These are phyloP conservation scores for Elsinoe perseae DNA, from an alignment of 2,329 filamentous ascomycete species.

Conservation along the genomic window DNA sequence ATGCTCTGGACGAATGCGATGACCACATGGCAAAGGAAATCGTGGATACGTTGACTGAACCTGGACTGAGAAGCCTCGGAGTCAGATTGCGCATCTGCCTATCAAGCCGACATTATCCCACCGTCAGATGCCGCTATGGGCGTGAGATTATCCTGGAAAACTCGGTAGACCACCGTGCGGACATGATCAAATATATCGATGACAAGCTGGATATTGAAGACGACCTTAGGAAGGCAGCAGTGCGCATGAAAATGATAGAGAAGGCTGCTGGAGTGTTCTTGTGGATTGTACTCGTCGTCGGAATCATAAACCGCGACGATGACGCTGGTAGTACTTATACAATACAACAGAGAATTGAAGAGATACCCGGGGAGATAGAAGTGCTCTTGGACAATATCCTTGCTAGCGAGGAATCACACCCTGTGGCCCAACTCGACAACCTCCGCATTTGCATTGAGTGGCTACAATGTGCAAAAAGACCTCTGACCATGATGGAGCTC, in stretches of 20 bases:
- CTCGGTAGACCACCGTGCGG: slow-evolving; percentile 17
- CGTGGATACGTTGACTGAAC: slow-evolving; percentile 33
- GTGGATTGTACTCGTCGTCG: neutral
- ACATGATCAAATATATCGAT: neutral
- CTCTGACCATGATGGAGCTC: neutral
- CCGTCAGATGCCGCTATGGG: slow-evolving; percentile 31
- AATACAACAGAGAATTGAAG: neutral
- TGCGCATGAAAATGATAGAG: slow-evolving; percentile 27
- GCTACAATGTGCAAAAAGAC: neutral
- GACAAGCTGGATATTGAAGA: neutral
- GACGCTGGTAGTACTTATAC: neutral
- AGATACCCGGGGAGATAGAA: neutral
- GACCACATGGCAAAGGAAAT: slow-evolving; percentile 35
- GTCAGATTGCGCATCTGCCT: slow-evolving; percentile 35
- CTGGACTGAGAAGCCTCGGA: slow-evolving; percentile 25
- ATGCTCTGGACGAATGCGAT: slow-evolving; percentile 45
- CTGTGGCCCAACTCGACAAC: neutral
- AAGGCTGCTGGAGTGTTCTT: slow-evolving; percentile 25
- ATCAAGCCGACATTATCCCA: slow-evolving; percentile 44
- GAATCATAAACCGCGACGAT: neutral
- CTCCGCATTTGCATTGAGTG: neutral
- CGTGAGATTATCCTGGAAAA: slow-evolving; percentile 30
- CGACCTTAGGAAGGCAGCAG: neutral
- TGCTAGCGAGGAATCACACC: neutral
- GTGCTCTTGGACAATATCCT: neutral